Percentiles rank a stretch among this genome's conserved stretches.
These are phyloP conservation scores for Raphanus raphanistrum DNA, from an alignment of 345 rosid species.

Conservation along the genomic window DNA sequence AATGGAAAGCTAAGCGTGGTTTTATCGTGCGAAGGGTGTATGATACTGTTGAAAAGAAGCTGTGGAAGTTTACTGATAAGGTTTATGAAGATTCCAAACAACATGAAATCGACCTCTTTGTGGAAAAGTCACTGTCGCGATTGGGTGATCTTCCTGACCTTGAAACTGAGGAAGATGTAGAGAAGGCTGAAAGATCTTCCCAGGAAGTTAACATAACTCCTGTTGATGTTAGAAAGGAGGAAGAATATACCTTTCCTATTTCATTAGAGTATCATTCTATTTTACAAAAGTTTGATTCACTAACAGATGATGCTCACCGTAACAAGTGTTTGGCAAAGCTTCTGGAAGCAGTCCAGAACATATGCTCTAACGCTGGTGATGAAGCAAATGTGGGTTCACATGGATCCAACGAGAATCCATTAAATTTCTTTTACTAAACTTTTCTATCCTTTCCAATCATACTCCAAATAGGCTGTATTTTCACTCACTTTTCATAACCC, in stretches of 20 bases:
- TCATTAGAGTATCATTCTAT: slow-evolving; percentile 56
- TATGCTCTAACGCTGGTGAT: slow-evolving; percentile 53
- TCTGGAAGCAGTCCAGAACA: slow-evolving; percentile 66
- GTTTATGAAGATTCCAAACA: slow-evolving; percentile 72
- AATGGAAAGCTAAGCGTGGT: slow-evolving; percentile 77
- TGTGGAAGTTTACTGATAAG: slow-evolving; percentile 76
- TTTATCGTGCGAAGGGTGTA: slow-evolving; percentile 91
- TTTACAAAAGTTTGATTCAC: slow-evolving; percentile 55
- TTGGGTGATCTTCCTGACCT: slow-evolving; percentile 55
- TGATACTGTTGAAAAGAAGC: slow-evolving; percentile 65
- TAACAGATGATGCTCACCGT: slow-evolving; percentile 76
- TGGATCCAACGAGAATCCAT: slow-evolving; percentile 43
- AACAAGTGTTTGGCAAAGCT: slow-evolving; percentile 92
- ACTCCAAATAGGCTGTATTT: slow-evolving; percentile 7
- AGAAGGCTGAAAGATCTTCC: slow-evolving; percentile 47
- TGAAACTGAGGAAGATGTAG: too few species aligned
- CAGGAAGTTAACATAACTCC: slow-evolving; percentile 53
- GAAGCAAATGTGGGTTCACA: slow-evolving; percentile 48
- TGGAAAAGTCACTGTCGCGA: slow-evolving; percentile 64
- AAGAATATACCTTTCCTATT: slow-evolving; percentile 47
- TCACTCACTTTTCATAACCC: background rate
- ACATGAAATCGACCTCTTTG: slow-evolving; percentile 68
- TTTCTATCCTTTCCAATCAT: background rate
- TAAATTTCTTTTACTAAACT: slow-evolving; percentile 41
- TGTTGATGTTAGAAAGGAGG: slow-evolving; percentile 80